Conservation (phyloP, 176 grass and related monocot species). For the Olyra latifolia region DNA sequence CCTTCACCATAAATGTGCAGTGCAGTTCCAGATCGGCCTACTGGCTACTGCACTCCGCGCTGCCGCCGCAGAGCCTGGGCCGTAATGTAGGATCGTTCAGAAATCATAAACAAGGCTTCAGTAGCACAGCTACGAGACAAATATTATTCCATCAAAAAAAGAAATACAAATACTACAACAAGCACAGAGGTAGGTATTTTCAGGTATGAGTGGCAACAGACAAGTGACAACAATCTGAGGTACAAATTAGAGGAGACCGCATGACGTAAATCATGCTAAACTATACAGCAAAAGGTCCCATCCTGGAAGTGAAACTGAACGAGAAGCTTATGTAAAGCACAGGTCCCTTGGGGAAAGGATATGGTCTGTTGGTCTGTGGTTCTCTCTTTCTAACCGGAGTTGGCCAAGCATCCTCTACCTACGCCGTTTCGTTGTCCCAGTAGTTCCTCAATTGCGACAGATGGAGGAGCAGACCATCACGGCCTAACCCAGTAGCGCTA, state of each 20-base stretch:
- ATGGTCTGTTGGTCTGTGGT: background rate
- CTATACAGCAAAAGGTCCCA: conserved; percentile 8
- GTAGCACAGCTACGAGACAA: background rate
- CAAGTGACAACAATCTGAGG: background rate
- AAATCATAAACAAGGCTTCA: conserved; percentile 13
- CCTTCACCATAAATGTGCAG: conserved; percentile 36
- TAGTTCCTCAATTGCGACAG: conserved; percentile 90
- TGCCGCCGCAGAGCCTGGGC: background rate
- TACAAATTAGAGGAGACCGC: background rate
- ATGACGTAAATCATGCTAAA: background rate
- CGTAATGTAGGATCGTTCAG: background rate
- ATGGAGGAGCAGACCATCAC: conserved; percentile 68
- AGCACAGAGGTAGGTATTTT: background rate
- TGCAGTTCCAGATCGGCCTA: conserved; percentile 35
- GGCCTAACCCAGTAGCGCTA: conserved; percentile 67
- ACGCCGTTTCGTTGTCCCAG: conserved; percentile 72
- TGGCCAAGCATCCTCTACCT: background rate
- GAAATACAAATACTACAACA: conserved; percentile 7
- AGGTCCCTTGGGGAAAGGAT: background rate
- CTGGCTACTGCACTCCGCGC: background rate
- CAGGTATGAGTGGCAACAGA: background rate
- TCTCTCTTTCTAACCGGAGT: background rate
- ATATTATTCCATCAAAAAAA: too few species aligned
- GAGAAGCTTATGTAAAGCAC: background rate
- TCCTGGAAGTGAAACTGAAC: background rate